Evolutionary conservation across 441 rosid genomes (phyloP).

Genomic region (Syzygium malaccense): DNA sequence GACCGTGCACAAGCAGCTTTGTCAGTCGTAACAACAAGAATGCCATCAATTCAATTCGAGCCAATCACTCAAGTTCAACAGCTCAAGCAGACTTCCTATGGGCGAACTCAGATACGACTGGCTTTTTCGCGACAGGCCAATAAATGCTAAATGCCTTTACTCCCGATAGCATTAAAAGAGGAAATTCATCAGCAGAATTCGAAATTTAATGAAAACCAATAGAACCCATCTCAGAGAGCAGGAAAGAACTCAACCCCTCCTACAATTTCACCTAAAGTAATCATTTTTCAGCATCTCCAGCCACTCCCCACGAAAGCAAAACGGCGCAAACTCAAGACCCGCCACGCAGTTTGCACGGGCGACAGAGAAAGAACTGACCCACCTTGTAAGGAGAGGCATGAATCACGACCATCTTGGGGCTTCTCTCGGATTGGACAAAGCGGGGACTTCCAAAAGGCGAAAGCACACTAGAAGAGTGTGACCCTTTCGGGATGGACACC

Average conservation of each 20-base stretch:
- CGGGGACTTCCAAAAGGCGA: conserved; percentile 32
- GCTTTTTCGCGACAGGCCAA: neutral
- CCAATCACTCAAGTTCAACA: neutral
- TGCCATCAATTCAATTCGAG: neutral
- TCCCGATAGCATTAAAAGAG: neutral
- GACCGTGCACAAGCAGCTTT: conserved; percentile 8
- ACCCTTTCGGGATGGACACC: conserved; percentile 2
- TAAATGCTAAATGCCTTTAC: neutral
- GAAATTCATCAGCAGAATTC: neutral
- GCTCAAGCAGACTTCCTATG: neutral
- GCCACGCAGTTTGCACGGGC: neutral
- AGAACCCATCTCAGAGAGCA: neutral
- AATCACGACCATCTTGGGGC: conserved; percentile 52
- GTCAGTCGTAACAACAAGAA: neutral
- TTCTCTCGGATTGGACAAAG: conserved; percentile 30
- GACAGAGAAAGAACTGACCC: conserved; percentile 19
- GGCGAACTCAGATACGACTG: neutral
- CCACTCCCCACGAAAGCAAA: neutral
- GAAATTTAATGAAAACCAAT: neutral
- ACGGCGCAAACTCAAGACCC: neutral
- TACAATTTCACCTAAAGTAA: neutral
- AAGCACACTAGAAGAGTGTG: conserved; percentile 32
- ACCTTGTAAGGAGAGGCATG: conserved; percentile 63
- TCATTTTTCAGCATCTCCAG: neutral
- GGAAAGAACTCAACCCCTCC: neutral